Conservation (phyloP, 345 rosid species). For the Brassica cretica region DNA sequence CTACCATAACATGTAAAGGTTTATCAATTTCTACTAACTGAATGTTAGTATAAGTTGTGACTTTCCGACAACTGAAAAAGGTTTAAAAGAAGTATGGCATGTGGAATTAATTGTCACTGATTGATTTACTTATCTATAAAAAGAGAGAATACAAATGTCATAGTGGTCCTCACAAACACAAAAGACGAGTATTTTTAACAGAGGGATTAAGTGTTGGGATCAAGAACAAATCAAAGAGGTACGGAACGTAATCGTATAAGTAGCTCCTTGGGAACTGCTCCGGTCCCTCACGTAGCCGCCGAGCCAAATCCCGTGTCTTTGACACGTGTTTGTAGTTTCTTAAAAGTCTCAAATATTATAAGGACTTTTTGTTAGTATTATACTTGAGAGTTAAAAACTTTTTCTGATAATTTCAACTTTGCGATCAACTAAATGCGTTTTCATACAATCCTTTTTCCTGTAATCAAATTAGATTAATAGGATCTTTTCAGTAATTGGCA, state of each 20-base stretch:
- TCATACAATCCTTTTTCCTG: neutral
- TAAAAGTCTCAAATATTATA: neutral
- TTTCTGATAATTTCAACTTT: neutral
- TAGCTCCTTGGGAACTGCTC: conserved; percentile 30
- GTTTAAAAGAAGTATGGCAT: neutral
- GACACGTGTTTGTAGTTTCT: conserved; percentile 28
- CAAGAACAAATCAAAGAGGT: neutral
- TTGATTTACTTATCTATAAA: neutral
- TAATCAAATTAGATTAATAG: neutral
- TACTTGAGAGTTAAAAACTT: too few species aligned
- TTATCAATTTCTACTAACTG: too few species aligned
- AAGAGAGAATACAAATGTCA: neutral
- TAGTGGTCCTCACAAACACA: conserved; percentile 15
- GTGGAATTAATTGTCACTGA: conserved; percentile 9
- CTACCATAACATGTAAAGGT: neutral
- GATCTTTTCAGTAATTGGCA: neutral
- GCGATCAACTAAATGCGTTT: neutral
- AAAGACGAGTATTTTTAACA: neutral
- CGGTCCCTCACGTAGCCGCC: conserved; percentile 31
- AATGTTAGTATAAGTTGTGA: neutral
- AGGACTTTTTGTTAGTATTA: neutral
- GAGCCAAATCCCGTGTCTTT: neutral
- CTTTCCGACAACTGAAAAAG: neutral
- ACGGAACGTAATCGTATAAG: neutral
- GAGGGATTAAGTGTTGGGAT: conserved; percentile 1